A percentile compares a stretch with the other conserved stretches of the same genome.
phyloP scores from a whole-genome alignment of 345 rosid species.

The Populus pruinosa region DNA sequence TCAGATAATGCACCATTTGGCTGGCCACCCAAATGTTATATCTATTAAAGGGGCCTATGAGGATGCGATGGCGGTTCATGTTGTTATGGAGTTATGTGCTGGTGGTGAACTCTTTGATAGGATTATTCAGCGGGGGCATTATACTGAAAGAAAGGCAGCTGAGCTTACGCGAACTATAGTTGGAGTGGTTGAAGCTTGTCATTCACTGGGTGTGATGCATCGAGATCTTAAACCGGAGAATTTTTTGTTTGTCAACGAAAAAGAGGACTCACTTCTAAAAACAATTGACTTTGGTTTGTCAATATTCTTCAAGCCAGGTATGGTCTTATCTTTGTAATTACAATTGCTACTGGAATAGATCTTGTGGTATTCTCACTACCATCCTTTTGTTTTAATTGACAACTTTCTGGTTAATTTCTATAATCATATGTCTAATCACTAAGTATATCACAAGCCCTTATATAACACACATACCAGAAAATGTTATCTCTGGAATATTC shows the following conservation, averaged over 20 bases:
- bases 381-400: not conserved
- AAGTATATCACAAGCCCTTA: not conserved
- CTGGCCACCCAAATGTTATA: constrained; percentile 34
- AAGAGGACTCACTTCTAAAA: constrained; percentile 29
- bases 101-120: constrained; percentile 33
- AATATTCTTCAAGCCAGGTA: constrained; percentile 32
- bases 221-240: constrained; percentile 32
- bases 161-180: constrained; percentile 27
- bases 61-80: constrained; percentile 28
- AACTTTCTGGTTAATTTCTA: not conserved
- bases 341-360: not conserved
- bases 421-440: not conserved
- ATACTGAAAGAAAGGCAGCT: constrained; percentile 31
- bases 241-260: constrained; percentile 15
- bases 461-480: not conserved
- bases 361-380: not conserved
- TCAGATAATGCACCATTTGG: constrained; percentile 33
- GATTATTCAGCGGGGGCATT: constrained; percentile 29
- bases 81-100: constrained; percentile 32
- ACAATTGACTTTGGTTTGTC: constrained; percentile 31
- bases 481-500: not conserved
- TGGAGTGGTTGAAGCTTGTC: constrained; percentile 30
- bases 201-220: constrained; percentile 30
- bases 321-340: not conserved
- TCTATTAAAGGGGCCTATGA: constrained; percentile 33